Conservation (phyloP, 495 filamentous ascomycete species). For the Hyphodiscus hymeniophilus region DNA sequence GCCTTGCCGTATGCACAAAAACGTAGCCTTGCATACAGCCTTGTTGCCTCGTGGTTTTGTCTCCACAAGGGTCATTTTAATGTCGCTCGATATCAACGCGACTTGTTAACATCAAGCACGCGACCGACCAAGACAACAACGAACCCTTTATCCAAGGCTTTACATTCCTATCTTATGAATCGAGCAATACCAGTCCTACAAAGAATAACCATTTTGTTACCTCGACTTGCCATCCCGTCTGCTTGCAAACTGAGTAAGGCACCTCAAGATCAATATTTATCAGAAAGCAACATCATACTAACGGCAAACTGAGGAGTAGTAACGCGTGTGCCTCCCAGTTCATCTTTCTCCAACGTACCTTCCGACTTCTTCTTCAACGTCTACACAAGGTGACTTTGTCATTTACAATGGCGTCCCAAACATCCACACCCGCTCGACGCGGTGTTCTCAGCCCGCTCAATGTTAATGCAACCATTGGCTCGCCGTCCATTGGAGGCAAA, state of each 20-base stretch:
- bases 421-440: conserved; percentile 35
- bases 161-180: neutral
- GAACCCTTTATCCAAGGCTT: neutral
- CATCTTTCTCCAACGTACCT: neutral
- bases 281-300: too few species aligned
- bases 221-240: too few species aligned
- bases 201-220: too few species aligned
- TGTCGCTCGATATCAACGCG: conserved; percentile 24
- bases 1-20: too few species aligned
- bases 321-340: too few species aligned
- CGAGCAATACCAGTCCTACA: too few species aligned
- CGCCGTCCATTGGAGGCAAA: neutral
- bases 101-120: neutral
- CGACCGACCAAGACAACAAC: neutral
- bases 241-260: too few species aligned
- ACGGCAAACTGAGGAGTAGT: too few species aligned
- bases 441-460: conserved; percentile 32
- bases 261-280: too few species aligned
- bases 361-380: neutral
- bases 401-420: conserved; percentile 15
- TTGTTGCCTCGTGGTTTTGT: neutral
- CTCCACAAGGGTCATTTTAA: neutral
- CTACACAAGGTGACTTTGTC: neutral
- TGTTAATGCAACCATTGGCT: conserved; percentile 27
- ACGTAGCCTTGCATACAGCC: neutral